These are phyloP conservation scores for Avena sativa DNA, from an alignment of 176 grass and related monocot genomes.

Conservation along the genomic window DNA sequence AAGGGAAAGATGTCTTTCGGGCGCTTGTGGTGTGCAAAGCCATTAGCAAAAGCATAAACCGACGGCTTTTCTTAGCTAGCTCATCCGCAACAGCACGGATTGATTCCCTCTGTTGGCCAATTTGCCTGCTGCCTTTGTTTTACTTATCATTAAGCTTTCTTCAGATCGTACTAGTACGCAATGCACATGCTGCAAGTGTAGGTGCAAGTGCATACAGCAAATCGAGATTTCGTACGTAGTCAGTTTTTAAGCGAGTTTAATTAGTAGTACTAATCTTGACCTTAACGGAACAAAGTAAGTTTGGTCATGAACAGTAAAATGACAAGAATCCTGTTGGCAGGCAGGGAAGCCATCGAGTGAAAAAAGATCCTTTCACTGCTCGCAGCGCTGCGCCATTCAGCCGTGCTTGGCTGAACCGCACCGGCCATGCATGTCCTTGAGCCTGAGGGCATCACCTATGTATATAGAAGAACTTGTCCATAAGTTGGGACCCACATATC, in stretches of 20 bases:
- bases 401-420: neutral
- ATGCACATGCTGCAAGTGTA: conserved; percentile 7
- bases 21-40: conserved; percentile 38
- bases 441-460: no score
- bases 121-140: neutral
- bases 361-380: neutral
- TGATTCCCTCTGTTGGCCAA: conserved; percentile 5
- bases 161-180: neutral
- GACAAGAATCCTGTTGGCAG: no score
- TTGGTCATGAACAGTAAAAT: neutral
- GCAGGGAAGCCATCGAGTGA: neutral
- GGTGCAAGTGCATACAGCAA: no score
- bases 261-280: neutral
- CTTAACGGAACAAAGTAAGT: neutral
- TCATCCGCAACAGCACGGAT: neutral
- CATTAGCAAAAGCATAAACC: neutral
- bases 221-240: neutral
- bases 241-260: neutral
- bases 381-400: neutral
- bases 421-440: neutral
- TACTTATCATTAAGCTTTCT: conserved; percentile 17
- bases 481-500: no score
- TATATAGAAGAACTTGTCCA: no score
- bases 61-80: conserved; percentile 13
- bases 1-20: conserved; percentile 35